These are phyloP conservation scores for Epichloe baconii DNA, from an alignment of 2,329 filamentous ascomycete species.

Conservation along the genomic window DNA sequence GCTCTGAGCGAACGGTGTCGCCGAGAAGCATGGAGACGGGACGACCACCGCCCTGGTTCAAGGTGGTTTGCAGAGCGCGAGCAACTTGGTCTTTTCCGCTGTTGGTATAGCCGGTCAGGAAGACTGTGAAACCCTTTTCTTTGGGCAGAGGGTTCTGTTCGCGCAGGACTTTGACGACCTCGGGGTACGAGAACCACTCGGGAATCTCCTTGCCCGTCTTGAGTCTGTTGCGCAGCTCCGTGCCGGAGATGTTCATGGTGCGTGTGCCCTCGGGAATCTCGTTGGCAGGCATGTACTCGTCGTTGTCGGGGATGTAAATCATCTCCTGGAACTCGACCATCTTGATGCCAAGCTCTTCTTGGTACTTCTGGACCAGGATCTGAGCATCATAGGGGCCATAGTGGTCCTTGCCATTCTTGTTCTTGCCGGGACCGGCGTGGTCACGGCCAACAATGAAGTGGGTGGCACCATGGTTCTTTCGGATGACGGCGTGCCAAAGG, in stretches of 20 bases:
- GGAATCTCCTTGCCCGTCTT: constrained; percentile 89
- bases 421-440: constrained; percentile 95
- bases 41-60: constrained; percentile 95
- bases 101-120: constrained; percentile 95
- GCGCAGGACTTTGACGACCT: constrained; percentile 90
- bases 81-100: constrained; percentile 94
- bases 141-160: constrained; percentile 89
- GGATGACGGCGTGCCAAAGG: constrained; percentile 99
- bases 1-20: constrained; percentile 86
- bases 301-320: constrained; percentile 93
- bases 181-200: constrained; percentile 99
- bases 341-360: constrained; percentile 91
- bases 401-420: constrained; percentile 92
- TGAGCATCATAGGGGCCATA: constrained; percentile 98
- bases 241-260: constrained; percentile 78
- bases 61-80: constrained; percentile 85
- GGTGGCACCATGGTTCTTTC: constrained; percentile 97
- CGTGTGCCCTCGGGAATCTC: constrained; percentile 72
- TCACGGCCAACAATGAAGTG: constrained; percentile 99
- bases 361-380: constrained; percentile 91
- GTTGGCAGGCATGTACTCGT: constrained; percentile 92
- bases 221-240: constrained; percentile 84
- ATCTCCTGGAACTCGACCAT: constrained; percentile 99
- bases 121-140: constrained; percentile 93
- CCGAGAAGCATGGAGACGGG: constrained; percentile 89